Evolutionary conservation across 208 protist genomes (phyloP).

Genomic region (Acanthamoeba lenticulata): DNA sequence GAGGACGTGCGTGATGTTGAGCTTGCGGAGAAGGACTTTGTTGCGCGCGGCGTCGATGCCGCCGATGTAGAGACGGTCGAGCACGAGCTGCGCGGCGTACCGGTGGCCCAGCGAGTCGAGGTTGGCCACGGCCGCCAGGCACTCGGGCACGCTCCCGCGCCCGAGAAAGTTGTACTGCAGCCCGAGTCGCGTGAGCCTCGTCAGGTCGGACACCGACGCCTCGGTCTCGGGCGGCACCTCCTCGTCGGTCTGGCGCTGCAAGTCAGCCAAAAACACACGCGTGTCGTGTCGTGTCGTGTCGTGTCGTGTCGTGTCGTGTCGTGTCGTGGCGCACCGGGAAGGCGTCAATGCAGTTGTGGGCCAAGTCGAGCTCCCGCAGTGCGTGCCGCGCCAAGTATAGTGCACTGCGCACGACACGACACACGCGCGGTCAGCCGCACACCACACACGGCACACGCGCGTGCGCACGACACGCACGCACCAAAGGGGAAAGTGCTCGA

Average conservation of each 20-base stretch:
- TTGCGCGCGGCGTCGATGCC: slow-evolving; percentile 31
- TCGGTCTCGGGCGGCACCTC: background rate
- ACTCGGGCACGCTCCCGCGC: background rate
- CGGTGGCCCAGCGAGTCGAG: background rate
- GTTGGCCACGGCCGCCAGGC: background rate
- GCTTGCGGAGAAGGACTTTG: slow-evolving; percentile 24
- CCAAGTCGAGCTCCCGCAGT: slow-evolving; percentile 27
- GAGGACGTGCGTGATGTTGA: slow-evolving; percentile 50
- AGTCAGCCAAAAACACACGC: background rate
- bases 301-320: background rate
- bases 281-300: background rate
- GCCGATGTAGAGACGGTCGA: slow-evolving; percentile 36
- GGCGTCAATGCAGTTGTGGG: slow-evolving; percentile 51
- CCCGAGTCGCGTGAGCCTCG: background rate
- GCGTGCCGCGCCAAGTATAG: background rate
- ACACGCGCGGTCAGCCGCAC: background rate
- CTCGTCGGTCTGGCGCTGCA: background rate
- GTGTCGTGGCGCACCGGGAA: background rate
- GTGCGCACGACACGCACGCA: background rate
- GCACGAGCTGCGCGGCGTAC: slow-evolving; percentile 44
- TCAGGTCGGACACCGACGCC: background rate
- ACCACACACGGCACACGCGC: background rate
- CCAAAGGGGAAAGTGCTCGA: slow-evolving; percentile 48
- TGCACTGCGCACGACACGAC: background rate
- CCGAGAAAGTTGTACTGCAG: slow-evolving; percentile 53